Base-by-base conservation (phyloP, 1,284 basidiomycete genomes). In the Abortiporus biennis region DNA sequence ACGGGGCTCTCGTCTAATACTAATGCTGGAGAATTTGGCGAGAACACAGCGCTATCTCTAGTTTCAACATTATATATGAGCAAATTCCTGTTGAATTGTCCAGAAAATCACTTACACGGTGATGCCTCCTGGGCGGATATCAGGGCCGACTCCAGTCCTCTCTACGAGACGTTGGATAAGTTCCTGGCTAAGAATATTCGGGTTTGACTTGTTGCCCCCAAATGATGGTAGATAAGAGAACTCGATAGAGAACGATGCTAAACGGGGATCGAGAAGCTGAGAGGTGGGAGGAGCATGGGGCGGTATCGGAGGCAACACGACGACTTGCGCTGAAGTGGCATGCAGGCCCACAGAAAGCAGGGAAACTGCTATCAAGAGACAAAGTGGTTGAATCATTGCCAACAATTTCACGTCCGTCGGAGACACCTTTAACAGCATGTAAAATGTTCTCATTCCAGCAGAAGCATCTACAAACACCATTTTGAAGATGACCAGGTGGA, bases 191-290 rank as follows among this genome's bases (percentile, higher is more conserved):
- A 66, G 51, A 15, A 48, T 9, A 42, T 66, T 64, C 11, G 63
- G 64, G 37, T 54, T 35, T 1, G 57, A 50, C 20, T 50, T 45
- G 47, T 64, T 64, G 5, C 64, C 64, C 3, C 58, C 54, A 37
- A 64, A 64, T 3, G 53, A 48, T 6, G 57, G 49, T 24, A 66
- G 43, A 43, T 58, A 64, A 6, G 60, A 53, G 34, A 59, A 55
- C 47, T 66, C 64, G 40, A 66, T 58, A 1, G 58, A 62, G 39
- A 66, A 60, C 2, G 58, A 60, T 9, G 61, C 56, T 8, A 64
- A 57, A 13, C 53, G 47, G 1, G 49, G 54, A 41, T 63, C 59
- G 3, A 65, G 49, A 9, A 50, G 22, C 46, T 60, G 58, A 21
- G 62, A 62, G 9, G 58, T 56, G 46, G 54, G 51, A 19, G 31